Conservation (phyloP, 768 basidiomycete genomes). For the Hericium rajendrae region DNA sequence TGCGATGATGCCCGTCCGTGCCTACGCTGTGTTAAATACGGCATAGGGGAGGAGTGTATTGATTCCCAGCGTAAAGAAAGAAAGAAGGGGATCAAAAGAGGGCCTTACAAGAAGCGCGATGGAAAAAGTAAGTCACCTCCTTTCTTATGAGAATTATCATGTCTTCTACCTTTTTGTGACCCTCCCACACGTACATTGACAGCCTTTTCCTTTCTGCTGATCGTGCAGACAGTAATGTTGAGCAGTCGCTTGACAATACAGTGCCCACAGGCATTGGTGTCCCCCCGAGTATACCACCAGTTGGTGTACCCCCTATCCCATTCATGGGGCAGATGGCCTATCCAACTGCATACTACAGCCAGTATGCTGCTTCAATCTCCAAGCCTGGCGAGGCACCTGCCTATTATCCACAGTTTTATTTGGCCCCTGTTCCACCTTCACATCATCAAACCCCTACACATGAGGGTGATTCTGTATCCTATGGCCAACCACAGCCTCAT, state of each 20-base stretch:
- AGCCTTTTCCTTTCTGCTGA: conserved; percentile 18
- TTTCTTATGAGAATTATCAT: conserved; percentile 2
- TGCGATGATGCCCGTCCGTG: conserved; percentile 90
- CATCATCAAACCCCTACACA: conserved; percentile 26
- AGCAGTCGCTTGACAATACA: conserved; percentile 31
- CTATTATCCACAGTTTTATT: conserved; percentile 43
- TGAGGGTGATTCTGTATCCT: conserved; percentile 22
- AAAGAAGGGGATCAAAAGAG: conserved; percentile 78
- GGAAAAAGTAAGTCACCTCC: conserved; percentile 56
- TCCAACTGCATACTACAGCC: conserved; percentile 44
- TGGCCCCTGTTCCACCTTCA: conserved; percentile 27
- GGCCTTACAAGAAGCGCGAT: conserved; percentile 94
- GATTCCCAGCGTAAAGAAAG: conserved; percentile 91
- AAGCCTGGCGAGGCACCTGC: conserved; percentile 44
- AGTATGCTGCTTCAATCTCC: conserved; percentile 37
- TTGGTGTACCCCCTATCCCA: conserved; percentile 33
- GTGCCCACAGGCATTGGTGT: conserved; percentile 20
- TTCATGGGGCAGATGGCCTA: conserved; percentile 46
- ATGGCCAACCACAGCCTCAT: conserved; percentile 29
- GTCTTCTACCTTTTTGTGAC: neutral
- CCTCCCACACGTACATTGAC: conserved; percentile 15
- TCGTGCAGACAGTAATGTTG: conserved; percentile 50
- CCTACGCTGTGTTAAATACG: conserved; percentile 87
- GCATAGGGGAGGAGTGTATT: conserved; percentile 76
- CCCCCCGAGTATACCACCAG: conserved; percentile 25